Evolutionary conservation across 163 green algal genomes (phyloP).

Genomic region (Scenedesmus sp.): DNA sequence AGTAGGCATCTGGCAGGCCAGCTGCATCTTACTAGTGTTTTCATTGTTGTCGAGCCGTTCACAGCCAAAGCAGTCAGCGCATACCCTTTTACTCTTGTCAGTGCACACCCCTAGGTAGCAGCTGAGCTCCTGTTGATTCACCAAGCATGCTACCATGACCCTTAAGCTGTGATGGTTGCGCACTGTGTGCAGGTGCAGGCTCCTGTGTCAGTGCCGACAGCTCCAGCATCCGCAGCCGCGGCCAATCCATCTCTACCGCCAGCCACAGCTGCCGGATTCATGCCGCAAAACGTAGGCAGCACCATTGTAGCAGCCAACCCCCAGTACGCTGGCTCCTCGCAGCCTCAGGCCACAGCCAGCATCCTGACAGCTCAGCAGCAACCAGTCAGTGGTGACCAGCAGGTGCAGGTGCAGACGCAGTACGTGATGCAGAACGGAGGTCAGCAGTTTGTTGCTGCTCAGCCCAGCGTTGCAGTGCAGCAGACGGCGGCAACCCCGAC

Average conservation of each 20-base stretch:
- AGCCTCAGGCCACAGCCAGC: neutral
- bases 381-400: neutral
- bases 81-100: too few relatives aligned
- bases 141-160: too few relatives aligned
- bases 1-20: neutral
- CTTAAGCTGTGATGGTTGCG: neutral
- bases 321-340: neutral
- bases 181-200: neutral
- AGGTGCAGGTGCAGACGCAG: neutral
- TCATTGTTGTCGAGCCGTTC: neutral
- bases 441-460: neutral
- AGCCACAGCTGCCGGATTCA: neutral
- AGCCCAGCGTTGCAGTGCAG: neutral
- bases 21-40: neutral
- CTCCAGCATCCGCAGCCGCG: neutral
- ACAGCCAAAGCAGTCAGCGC: neutral
- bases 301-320: constrained; percentile 19
- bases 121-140: too few relatives aligned
- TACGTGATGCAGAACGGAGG: constrained; percentile 3
- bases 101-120: too few relatives aligned
- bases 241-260: neutral
- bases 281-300: neutral
- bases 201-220: neutral
- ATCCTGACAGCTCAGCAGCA: neutral
- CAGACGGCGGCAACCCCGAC: neutral